A percentile compares a stretch with the other conserved stretches of the same genome.
These are phyloP conservation scores for Solanum sitiens DNA, from an alignment of 257 asterid species.

Conservation along the genomic window DNA sequence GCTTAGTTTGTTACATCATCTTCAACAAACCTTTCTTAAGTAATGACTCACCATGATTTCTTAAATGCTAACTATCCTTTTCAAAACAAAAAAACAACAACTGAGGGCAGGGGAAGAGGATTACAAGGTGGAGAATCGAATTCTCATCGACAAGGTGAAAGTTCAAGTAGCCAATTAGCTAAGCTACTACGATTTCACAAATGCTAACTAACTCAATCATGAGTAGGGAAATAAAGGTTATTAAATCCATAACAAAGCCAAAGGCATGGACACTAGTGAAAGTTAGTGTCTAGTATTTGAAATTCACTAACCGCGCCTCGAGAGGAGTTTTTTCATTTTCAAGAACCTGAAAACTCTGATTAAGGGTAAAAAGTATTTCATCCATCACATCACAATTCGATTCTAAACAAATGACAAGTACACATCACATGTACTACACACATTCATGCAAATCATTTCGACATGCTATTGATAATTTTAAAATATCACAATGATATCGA, in stretches of 20 bases:
- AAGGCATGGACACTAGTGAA: neutral
- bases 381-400: neutral
- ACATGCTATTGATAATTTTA: neutral
- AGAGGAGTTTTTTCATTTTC: neutral
- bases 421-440: neutral
- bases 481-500: neutral
- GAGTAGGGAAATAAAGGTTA: neutral
- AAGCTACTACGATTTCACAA: neutral
- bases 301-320: neutral
- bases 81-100: too few relatives aligned
- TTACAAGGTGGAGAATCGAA: neutral
- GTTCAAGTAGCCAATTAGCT: neutral
- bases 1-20: neutral
- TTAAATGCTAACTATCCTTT: neutral
- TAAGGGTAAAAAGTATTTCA: neutral
- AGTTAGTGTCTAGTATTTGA: neutral
- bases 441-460: neutral
- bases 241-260: neutral
- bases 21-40: neutral
- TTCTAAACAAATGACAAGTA: neutral
- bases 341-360: neutral
- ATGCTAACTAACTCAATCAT: neutral
- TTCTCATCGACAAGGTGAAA: neutral
- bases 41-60: neutral
- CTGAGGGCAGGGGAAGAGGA: neutral